Percentiles rank a stretch among this genome's conserved stretches.
Conservation (phyloP, 139 green algal genomes). For the Auxenochlorella pyrenoidosa region DNA sequence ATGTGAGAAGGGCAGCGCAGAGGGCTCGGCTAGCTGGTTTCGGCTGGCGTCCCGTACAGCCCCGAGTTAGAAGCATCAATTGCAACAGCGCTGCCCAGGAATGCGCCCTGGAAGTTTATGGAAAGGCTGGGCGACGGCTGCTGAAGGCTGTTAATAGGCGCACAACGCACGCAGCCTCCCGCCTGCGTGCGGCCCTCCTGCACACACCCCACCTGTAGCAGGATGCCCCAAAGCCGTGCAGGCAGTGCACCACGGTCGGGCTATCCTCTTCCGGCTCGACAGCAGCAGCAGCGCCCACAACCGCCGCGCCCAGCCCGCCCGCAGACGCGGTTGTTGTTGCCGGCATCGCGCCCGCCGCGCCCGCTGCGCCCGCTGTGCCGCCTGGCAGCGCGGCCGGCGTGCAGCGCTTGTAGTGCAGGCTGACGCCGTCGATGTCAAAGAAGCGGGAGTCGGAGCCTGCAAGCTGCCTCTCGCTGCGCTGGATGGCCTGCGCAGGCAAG, state of each 20-base stretch:
- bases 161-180: too few species aligned
- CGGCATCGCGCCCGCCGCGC: neutral
- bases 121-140: too few species aligned
- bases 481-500: slow-evolving; percentile 40
- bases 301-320: too few species aligned
- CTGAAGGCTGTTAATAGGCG: too few species aligned
- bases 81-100: neutral
- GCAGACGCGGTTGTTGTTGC: neutral
- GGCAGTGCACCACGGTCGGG: slow-evolving; percentile 63
- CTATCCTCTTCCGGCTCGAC: too few species aligned
- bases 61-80: neutral
- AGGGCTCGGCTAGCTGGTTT: too few species aligned
- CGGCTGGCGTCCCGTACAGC: too few species aligned
- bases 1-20: neutral
- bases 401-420: slow-evolving; percentile 62
- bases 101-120: too few species aligned
- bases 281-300: too few species aligned
- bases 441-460: slow-evolving; percentile 70
- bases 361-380: neutral
- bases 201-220: slow-evolving; percentile 64
- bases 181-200: too few species aligned
- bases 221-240: slow-evolving; percentile 91
- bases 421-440: slow-evolving; percentile 42
- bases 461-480: slow-evolving; percentile 57
- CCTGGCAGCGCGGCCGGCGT: neutral